Evolutionary conservation across 495 filamentous ascomycete species (phyloP), one percentile per base, ranked within the genome.

Genomic region (Neurospora pannonica): DNA sequence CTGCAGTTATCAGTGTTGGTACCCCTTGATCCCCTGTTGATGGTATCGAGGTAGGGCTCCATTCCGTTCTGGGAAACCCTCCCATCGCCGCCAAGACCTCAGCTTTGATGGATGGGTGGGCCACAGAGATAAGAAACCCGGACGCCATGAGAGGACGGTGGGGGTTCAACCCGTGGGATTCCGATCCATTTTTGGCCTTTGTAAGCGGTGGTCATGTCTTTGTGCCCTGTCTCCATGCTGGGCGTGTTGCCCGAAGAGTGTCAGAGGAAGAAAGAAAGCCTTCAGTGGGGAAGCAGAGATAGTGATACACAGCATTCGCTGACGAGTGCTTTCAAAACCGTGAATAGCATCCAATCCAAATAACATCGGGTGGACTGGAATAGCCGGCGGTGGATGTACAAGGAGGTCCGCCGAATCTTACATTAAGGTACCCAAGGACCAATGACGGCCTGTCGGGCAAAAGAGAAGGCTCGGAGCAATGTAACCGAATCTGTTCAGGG

Each of bases 81-180:
- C 43, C 62, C 71, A 67, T 43, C 40, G 39, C 42, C 70, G 74
- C 73, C 78, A 74, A 74, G 76, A 54, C 48, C 4, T 62, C 37
- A 17, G n/a, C 70, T 48, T 76, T 71, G 70, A 73, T 75, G 74
- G 39, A 72, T 38, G 24, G 71, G 71, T 54, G 48, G 70, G 28
- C 48, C 74, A 19, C 48, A 72, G 10, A 74, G 78, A 79, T 79
- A 79, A 79, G 78, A 39, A 46, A 76, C 54, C 24, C 72, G 76
- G 69, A 67, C 73, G 60, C 70, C 19, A 28, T 31, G 38, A 69
- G 42, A 28, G 67, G 73, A 73, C 71, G 76, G 71, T 78, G 76
- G 76, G 76, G 76, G 76, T 72, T 60, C 72, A 71, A 72, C 28
- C 72, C 10, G 21, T 67, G 70, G 54, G 17, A 72, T 77, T 70